Percentiles rank a stretch among this genome's conserved stretches.
These are phyloP conservation scores for Sphagnum tenellum DNA, from an alignment of 225 moss, liverwort and hornwort species.

Conservation along the genomic window DNA sequence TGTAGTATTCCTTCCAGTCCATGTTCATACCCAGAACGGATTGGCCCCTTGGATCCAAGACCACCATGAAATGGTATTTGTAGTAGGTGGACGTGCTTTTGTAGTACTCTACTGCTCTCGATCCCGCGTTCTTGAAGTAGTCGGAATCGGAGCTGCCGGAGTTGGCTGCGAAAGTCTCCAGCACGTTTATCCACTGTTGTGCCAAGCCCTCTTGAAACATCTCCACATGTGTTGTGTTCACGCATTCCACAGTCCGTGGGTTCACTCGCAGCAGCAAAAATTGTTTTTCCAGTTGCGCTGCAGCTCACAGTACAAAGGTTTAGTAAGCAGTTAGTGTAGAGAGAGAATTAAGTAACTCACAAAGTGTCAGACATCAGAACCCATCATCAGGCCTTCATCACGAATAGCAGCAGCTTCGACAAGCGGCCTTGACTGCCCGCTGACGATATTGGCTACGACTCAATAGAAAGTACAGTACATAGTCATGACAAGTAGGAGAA, in stretches of 20 bases:
- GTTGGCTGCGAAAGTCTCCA: neutral
- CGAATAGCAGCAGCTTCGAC: no score
- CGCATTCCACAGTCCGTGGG: neutral
- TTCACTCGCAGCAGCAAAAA: neutral
- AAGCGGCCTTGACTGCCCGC: no score
- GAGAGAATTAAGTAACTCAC: no score
- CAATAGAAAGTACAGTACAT: no score
- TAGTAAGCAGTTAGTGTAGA: no score
- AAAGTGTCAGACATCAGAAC: no score
- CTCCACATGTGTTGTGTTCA: neutral
- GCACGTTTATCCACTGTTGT: neutral
- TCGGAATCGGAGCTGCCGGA: neutral
- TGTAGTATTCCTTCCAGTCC: conserved; percentile 1
- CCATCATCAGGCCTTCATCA: no score
- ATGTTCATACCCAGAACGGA: neutral
- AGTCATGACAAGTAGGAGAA: no score
- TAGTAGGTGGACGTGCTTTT: neutral
- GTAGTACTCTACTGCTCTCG: neutral
- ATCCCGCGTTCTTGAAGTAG: neutral
- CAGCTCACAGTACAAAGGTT: no score
- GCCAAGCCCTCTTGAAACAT: neutral
- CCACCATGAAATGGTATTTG: neutral
- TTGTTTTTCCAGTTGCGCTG: neutral
- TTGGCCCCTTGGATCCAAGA: neutral
- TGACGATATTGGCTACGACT: no score